phyloP scores from a whole-genome alignment of 2,329 filamentous ascomycete genomes.

The Claviceps lovelessii region DNA sequence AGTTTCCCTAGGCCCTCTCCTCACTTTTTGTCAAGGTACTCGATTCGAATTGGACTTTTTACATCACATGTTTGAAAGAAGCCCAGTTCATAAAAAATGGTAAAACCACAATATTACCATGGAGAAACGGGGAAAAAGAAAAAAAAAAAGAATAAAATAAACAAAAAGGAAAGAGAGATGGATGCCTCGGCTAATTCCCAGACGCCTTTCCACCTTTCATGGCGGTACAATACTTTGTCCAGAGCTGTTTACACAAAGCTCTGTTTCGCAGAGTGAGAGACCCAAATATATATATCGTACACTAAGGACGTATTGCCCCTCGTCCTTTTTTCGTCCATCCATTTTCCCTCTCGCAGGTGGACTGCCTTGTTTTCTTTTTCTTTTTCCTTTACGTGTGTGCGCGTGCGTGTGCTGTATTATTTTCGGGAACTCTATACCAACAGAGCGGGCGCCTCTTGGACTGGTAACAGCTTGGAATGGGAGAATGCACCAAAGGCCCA shows the following conservation, averaged over 20 bases:
- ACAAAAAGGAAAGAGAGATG: neutral
- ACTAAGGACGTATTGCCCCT: conserved; percentile 10
- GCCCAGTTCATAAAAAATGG: too few species aligned
- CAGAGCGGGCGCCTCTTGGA: neutral
- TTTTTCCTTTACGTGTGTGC: neutral
- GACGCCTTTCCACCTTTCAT: conserved; percentile 17
- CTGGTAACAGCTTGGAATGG: neutral
- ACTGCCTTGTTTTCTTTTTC: neutral
- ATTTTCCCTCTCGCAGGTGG: neutral
- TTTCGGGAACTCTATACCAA: neutral
- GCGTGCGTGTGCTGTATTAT: neutral
- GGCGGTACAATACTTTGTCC: conserved; percentile 17
- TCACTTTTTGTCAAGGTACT: too few species aligned
- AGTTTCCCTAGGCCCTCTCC: too few species aligned
- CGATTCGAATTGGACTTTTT: too few species aligned
- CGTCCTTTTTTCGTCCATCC: neutral
- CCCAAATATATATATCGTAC: conserved; percentile 24
- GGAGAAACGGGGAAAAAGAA: too few species aligned
- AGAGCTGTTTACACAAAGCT: conserved; percentile 29
- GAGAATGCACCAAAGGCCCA: neutral
- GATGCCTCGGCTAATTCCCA: conserved; percentile 12
- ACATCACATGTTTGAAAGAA: too few species aligned
- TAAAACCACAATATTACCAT: neutral
- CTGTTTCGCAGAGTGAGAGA: conserved; percentile 21
- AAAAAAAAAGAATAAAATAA: conserved; percentile 8